Evolutionary conservation across 1,284 basidiomycete genomes (phyloP), one percentile per base, ranked within the genome.

Genomic region (Ganoderma resinaceum): DNA sequence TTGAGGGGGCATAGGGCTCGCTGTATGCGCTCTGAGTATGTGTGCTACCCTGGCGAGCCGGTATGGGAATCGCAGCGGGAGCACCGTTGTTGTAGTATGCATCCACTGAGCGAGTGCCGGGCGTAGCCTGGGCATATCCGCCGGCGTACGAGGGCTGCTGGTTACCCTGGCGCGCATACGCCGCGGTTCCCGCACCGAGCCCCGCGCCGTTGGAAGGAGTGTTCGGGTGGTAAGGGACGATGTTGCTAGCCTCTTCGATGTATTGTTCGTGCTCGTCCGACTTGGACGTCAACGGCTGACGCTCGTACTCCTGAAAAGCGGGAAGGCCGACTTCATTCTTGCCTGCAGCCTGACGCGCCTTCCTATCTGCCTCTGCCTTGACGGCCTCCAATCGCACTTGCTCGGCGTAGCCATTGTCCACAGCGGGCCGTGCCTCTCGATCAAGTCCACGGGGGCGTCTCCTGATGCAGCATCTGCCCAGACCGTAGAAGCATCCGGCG

Each of bases 401-500:
- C 2, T 94, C 91, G 1, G 84, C 82, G 70, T 88, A 85, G 9
- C 72, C 70, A 66, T 77, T 74, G 57, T 80, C 78, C 38, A 71
- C 71, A n/a, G 35, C 59, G 20, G 78, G 76, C 42, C 80, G 68
- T 8, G 38, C 63, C 53, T 72, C 71, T 49, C 69, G 66, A 66
- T 70, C 71, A 12, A 65, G 59, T 26, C 74, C 83, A 37, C 85
- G 84, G 23, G 87, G 83, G 43, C 85, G 80, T 37, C 90, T 83
- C 23, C 81, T 84, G 37, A 94, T 86, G 77, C 94, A 96, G 75
- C 94, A 96, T 68, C 92, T 85, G 31, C 95, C 95, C 58, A 95
- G 75, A 6, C 90, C 86, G 76, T 89, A 96, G 82, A 95, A 93
- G 78, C 94, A 96, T 23, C 95, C 94, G 59, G 91, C 90, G 78